Evolutionary conservation across 352 stramenopile genomes (phyloP).

Genomic region (Discostella stelligera): DNA sequence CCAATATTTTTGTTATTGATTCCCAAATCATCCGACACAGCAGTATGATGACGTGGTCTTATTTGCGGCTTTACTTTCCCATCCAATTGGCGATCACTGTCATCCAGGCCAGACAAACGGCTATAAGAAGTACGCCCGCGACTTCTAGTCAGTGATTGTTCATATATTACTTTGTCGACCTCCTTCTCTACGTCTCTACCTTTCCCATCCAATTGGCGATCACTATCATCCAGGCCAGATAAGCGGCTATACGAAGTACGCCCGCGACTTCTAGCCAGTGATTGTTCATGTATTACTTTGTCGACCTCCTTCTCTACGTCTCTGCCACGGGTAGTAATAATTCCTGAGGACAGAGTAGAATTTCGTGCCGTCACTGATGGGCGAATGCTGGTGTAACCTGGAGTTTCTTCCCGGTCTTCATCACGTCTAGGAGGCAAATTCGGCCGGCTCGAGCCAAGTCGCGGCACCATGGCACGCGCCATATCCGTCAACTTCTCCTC

Average conservation of each 20-base stretch:
- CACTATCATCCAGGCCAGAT: neutral
- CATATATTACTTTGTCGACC: constrained; percentile 1
- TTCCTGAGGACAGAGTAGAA: constrained; percentile 1
- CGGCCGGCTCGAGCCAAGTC: neutral
- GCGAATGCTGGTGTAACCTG: constrained; percentile 8
- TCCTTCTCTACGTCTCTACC: constrained; percentile 5
- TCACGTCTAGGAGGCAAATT: neutral
- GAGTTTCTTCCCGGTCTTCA: constrained; percentile 4
- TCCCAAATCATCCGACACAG: neutral
- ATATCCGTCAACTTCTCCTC: constrained; percentile 43
- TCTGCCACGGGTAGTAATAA: neutral
- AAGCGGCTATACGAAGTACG: neutral
- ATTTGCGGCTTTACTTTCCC: constrained; percentile 1
- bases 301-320: constrained; percentile 5
- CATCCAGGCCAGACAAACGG: constrained; percentile 1
- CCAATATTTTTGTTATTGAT: too few species aligned
- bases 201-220: neutral
- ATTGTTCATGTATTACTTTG: constrained; percentile 4
- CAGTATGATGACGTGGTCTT: neutral
- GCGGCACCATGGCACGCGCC: constrained; percentile 36
- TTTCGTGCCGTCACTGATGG: neutral
- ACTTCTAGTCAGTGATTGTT: constrained; percentile 3
- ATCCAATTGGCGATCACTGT: neutral
- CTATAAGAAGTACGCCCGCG: neutral
- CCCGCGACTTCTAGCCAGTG: neutral